Evolutionary conservation across 169 alveolate genomes (phyloP).

Genomic region (Cryptosporidium muris): DNA sequence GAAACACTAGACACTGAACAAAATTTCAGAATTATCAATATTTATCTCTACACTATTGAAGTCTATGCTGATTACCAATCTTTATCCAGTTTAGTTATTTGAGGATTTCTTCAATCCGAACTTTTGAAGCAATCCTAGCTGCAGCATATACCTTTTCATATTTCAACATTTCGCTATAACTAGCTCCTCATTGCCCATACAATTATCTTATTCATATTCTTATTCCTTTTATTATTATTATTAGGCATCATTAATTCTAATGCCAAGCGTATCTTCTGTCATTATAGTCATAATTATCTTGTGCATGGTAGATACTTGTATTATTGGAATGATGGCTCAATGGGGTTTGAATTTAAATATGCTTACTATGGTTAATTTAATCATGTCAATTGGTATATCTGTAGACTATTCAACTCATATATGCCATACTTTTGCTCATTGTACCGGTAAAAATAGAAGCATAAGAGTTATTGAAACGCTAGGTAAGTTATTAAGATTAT

Average conservation of each 20-base stretch:
- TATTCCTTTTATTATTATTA: constrained; percentile 52
- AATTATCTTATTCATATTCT: constrained; percentile 40
- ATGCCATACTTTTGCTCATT: constrained; percentile 83
- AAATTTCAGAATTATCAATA: too few relatives aligned
- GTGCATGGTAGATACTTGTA: constrained; percentile 79
- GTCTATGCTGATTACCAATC: too few relatives aligned
- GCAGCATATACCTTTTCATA: constrained; percentile 19
- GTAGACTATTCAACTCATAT: constrained; percentile 85
- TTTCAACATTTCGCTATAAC: constrained; percentile 35
- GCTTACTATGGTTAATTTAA: constrained; percentile 84
- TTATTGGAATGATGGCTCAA: constrained; percentile 83
- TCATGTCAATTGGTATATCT: constrained; percentile 82
- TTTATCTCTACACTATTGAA: too few relatives aligned
- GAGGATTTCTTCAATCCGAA: too few relatives aligned
- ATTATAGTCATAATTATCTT: constrained; percentile 76
- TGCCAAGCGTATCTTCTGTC: constrained; percentile 78
- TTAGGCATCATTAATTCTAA: constrained; percentile 78
- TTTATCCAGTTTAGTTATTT: too few relatives aligned
- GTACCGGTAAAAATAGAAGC: constrained; percentile 79
- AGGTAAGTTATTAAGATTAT: constrained; percentile 42
- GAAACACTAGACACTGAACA: too few relatives aligned
- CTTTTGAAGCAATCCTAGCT: too few relatives aligned
- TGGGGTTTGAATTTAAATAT: constrained; percentile 84
- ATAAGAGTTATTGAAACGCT: constrained; percentile 83
- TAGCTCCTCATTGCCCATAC: constrained; percentile 10